Evolutionary conservation across 176 grass and related monocot genomes (phyloP).

Genomic region (Stipa capillata): DNA sequence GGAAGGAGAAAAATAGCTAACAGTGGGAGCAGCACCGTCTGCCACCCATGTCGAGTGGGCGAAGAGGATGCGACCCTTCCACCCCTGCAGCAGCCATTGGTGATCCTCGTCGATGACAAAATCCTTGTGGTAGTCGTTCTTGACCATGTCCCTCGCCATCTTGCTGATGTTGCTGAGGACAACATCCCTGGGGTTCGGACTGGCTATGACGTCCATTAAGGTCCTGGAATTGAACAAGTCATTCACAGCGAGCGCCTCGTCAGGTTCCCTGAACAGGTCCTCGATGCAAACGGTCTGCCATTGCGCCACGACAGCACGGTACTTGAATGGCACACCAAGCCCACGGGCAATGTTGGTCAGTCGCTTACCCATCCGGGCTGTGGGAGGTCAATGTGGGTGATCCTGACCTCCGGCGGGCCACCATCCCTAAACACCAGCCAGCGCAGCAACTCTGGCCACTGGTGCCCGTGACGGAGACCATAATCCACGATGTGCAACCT

Average conservation of each 20-base stretch:
- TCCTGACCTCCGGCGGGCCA: conserved; percentile 9
- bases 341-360: conserved; percentile 8
- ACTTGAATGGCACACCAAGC: conserved; percentile 33
- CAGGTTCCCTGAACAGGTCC: conserved; percentile 1
- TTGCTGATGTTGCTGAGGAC: conserved; percentile 26
- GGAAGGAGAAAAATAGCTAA: not conserved
- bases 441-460: conserved; percentile 33
- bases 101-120: conserved; percentile 32
- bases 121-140: conserved; percentile 27
- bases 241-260: conserved; percentile 32
- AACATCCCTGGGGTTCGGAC: conserved; percentile 22
- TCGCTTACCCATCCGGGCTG: conserved; percentile 25
- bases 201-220: conserved; percentile 23
- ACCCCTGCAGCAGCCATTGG: conserved; percentile 36
- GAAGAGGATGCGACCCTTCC: conserved; percentile 35
- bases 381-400: conserved; percentile 26
- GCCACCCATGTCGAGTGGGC: conserved; percentile 30
- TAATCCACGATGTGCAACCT: conserved; percentile 42
- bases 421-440: not conserved
- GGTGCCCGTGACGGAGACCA: conserved; percentile 14
- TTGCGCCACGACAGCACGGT: not conserved
- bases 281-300: conserved; percentile 12
- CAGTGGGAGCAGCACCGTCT: not conserved
- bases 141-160: conserved; percentile 27
- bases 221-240: conserved; percentile 15